Evolutionary conservation across 1,284 basidiomycete species (phyloP).

Genomic region (Boletellus dicymbophilus): DNA sequence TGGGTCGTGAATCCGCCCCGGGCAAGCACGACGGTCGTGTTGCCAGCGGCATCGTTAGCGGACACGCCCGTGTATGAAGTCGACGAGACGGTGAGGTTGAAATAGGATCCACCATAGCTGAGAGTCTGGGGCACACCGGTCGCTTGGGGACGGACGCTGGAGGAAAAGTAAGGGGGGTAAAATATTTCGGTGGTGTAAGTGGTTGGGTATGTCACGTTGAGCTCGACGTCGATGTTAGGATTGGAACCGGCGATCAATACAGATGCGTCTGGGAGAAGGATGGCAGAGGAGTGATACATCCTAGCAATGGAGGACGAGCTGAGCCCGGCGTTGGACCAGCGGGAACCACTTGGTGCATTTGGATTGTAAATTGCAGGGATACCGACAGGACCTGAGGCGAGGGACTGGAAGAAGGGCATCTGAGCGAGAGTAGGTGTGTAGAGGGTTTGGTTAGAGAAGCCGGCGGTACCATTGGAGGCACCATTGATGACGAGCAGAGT

Average conservation of each 20-base stretch:
- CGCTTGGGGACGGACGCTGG: slow-evolving; percentile 70
- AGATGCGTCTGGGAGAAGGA: slow-evolving; percentile 87
- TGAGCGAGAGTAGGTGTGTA: slow-evolving; percentile 42
- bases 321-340: slow-evolving; percentile 72
- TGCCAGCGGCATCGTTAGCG: slow-evolving; percentile 49
- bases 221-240: slow-evolving; percentile 86
- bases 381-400: slow-evolving; percentile 64
- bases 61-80: slow-evolving; percentile 44
- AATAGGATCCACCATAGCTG: slow-evolving; percentile 81
- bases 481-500: slow-evolving; percentile 81
- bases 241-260: slow-evolving; percentile 91
- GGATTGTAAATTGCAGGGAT: slow-evolving; percentile 80
- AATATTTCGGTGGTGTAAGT: slow-evolving; percentile 87
- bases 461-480: slow-evolving; percentile 71
- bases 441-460: slow-evolving; percentile 48
- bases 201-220: slow-evolving; percentile 73
- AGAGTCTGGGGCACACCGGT: slow-evolving; percentile 74
- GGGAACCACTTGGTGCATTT: slow-evolving; percentile 55
- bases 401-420: slow-evolving; percentile 65
- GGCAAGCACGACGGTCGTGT: slow-evolving; percentile 68
- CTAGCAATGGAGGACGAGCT: slow-evolving; percentile 63
- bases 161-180: slow-evolving; percentile 81
- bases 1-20: slow-evolving; percentile 79
- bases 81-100: slow-evolving; percentile 57
- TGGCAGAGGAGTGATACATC: slow-evolving; percentile 84